Evolutionary conservation across 768 basidiomycete genomes (phyloP).

Genomic region (Pseudohyphozyma bogoriensis): DNA sequence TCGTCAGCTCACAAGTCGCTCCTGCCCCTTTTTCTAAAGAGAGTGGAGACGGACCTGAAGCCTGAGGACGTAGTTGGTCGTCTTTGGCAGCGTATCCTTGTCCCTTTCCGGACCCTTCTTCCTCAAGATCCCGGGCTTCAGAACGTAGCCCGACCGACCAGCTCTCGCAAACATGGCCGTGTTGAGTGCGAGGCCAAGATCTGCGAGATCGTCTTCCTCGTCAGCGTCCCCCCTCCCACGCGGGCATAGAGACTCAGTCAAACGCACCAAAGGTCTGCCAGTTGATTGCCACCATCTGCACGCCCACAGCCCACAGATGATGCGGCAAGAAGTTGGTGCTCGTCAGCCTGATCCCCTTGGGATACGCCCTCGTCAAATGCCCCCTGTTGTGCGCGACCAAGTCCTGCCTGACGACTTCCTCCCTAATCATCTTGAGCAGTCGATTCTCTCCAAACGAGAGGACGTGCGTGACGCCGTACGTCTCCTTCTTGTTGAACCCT

Average conservation of each 20-base stretch:
- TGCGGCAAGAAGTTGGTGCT: slow-evolving; percentile 84
- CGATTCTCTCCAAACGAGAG: slow-evolving; percentile 85
- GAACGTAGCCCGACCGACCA: slow-evolving; percentile 75
- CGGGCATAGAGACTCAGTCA: background rate
- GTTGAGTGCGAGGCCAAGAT: slow-evolving; percentile 83
- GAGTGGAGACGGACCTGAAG: slow-evolving; percentile 47
- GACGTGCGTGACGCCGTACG: slow-evolving; percentile 76
- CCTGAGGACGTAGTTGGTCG: slow-evolving; percentile 54
- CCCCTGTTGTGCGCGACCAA: slow-evolving; percentile 75
- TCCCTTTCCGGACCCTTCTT: slow-evolving; percentile 41
- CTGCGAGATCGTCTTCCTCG: slow-evolving; percentile 40
- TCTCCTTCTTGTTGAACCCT: slow-evolving; percentile 69
- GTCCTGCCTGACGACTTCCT: slow-evolving; percentile 33
- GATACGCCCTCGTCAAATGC: slow-evolving; percentile 78
- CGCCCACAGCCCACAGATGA: slow-evolving; percentile 77
- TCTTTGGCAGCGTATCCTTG: slow-evolving; percentile 49
- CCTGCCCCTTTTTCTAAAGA: too few species aligned
- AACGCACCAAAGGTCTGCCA: slow-evolving; percentile 89
- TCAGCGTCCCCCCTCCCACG: background rate
- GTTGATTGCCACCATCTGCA: slow-evolving; percentile 85
- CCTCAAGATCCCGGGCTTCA: slow-evolving; percentile 73
- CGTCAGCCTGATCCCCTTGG: slow-evolving; percentile 65
- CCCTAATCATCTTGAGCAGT: slow-evolving; percentile 62
- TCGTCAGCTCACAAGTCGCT: too few species aligned
- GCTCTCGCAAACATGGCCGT: slow-evolving; percentile 91